Conservation (phyloP, 2,329 filamentous ascomycete species). For the Dactylellina sp. region DNA sequence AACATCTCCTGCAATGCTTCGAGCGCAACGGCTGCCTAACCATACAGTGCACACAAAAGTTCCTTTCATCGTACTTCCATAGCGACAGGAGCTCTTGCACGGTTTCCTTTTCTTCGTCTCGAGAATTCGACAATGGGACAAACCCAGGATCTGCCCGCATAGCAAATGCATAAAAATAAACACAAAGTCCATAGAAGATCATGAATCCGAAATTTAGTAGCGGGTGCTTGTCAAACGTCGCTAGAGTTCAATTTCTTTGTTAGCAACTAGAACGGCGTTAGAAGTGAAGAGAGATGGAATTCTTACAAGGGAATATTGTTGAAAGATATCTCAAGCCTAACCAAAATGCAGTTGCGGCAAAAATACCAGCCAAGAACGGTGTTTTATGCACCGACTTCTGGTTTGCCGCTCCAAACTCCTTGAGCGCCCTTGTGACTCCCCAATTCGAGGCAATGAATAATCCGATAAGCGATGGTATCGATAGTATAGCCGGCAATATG, state of each 20-base stretch:
- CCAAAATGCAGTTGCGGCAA: constrained; percentile 86
- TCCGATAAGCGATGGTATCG: constrained; percentile 77
- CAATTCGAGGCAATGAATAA: constrained; percentile 79
- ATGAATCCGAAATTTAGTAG: constrained; percentile 82
- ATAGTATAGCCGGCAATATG: constrained; percentile 78
- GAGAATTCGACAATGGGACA: constrained; percentile 88
- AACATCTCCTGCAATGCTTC: constrained; percentile 93
- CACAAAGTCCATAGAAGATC: constrained; percentile 73
- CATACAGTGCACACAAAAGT: constrained; percentile 96
- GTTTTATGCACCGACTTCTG: constrained; percentile 93
- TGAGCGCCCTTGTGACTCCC: constrained; percentile 78
- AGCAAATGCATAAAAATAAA: constrained; percentile 86
- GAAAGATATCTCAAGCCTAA: constrained; percentile 81
- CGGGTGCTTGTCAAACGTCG: constrained; percentile 74
- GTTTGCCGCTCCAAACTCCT: constrained; percentile 81
- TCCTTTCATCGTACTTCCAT: constrained; percentile 92
- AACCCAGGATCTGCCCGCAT: constrained; percentile 93
- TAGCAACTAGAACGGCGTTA: neutral
- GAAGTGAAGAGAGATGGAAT: neutral
- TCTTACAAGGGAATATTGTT: constrained; percentile 77
- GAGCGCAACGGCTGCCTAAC: constrained; percentile 89
- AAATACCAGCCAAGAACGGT: constrained; percentile 93
- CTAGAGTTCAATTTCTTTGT: constrained; percentile 63
- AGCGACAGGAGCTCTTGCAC: constrained; percentile 86
- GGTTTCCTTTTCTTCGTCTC: constrained; percentile 86